A percentile compares a stretch with the other conserved stretches of the same genome.
Evolutionary conservation across 2,329 filamentous ascomycete species (phyloP).

Genomic region (Colletotrichum orbiculare): DNA sequence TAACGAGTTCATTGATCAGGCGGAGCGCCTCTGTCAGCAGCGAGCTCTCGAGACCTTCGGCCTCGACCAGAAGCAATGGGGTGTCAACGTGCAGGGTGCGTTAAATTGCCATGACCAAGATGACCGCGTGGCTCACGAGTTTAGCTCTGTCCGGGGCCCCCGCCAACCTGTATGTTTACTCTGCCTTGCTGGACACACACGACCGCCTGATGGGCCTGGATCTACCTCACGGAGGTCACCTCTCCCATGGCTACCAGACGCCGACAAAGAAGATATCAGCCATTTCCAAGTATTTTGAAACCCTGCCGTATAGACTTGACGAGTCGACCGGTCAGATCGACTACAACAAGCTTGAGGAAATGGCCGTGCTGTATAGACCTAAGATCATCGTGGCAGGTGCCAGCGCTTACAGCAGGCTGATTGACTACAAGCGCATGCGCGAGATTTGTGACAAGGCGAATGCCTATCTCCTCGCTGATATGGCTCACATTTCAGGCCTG

Average conservation of each 20-base stretch:
- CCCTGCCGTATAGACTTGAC: slow-evolving; percentile 91
- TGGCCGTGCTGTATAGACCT: slow-evolving; percentile 89
- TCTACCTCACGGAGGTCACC: slow-evolving; percentile 93
- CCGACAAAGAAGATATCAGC: slow-evolving; percentile 96
- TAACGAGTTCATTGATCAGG: slow-evolving; percentile 94
- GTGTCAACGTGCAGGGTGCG: slow-evolving; percentile 84
- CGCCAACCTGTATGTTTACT: slow-evolving; percentile 93
- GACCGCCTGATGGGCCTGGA: slow-evolving; percentile 98
- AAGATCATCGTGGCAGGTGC: slow-evolving; percentile 96
- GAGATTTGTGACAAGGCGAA: slow-evolving; percentile 91
- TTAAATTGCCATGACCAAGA: not conserved
- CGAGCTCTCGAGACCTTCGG: slow-evolving; percentile 90
- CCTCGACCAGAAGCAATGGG: slow-evolving; percentile 88
- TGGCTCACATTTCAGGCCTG: slow-evolving; percentile 96
- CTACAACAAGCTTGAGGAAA: slow-evolving; percentile 90
- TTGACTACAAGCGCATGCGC: slow-evolving; percentile 94
- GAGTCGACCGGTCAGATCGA: slow-evolving; percentile 93
- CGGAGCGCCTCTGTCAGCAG: slow-evolving; percentile 89
- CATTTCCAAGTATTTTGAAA: slow-evolving; percentile 99
- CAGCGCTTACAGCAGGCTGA: slow-evolving; percentile 93
- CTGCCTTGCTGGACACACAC: slow-evolving; percentile 90
- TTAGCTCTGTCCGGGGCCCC: slow-evolving; percentile 79
- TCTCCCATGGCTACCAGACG: slow-evolving; percentile 97
- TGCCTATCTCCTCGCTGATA: slow-evolving; percentile 93
- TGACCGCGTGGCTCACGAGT: slow-evolving; percentile 17